Conservation (phyloP, 106 monocot genomes). For the Allium cepa region DNA sequence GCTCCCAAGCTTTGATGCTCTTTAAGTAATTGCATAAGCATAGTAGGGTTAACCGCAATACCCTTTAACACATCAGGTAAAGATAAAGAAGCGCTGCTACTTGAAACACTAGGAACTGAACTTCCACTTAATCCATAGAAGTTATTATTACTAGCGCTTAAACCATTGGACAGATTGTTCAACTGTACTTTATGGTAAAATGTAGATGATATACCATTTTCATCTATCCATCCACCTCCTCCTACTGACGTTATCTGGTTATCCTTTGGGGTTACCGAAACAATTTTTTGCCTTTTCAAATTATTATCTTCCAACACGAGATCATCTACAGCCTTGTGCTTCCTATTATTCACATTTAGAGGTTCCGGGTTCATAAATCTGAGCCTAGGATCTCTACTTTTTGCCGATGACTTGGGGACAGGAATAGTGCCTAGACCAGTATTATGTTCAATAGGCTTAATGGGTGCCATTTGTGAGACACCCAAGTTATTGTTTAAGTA, state of each 20-base stretch:
- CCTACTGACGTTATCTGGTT: slow-evolving; percentile 4
- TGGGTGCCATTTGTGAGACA: slow-evolving; percentile 7
- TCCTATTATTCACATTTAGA: slow-evolving; percentile 26
- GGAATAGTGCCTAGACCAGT: slow-evolving; percentile 10
- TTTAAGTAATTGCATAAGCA: slow-evolving; percentile 60
- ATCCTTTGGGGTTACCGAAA: slow-evolving; percentile 6
- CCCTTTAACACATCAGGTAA: slow-evolving; percentile 58
- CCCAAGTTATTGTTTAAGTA: background rate
- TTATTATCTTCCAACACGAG: slow-evolving; percentile 16
- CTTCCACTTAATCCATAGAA: slow-evolving; percentile 5
- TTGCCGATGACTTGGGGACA: slow-evolving; percentile 28
- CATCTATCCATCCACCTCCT: slow-evolving; percentile 5
- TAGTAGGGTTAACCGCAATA: slow-evolving; percentile 64
- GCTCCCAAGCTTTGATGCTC: slow-evolving; percentile 51
- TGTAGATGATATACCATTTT: slow-evolving; percentile 8
- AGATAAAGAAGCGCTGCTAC: slow-evolving; percentile 6
- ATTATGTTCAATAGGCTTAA: slow-evolving; percentile 6
- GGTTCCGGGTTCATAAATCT: slow-evolving; percentile 43
- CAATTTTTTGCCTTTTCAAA: slow-evolving; percentile 62
- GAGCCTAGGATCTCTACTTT: slow-evolving; percentile 92
- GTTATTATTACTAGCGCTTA: slow-evolving; percentile 11
- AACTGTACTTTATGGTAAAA: background rate
- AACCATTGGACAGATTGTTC: slow-evolving; percentile 15
- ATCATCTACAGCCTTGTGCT: slow-evolving; percentile 44
- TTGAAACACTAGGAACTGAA: slow-evolving; percentile 6